Evolutionary conservation across 1,139 yeast genomes (phyloP).

Genomic region (Kurtzmaniella quercitrusa): DNA sequence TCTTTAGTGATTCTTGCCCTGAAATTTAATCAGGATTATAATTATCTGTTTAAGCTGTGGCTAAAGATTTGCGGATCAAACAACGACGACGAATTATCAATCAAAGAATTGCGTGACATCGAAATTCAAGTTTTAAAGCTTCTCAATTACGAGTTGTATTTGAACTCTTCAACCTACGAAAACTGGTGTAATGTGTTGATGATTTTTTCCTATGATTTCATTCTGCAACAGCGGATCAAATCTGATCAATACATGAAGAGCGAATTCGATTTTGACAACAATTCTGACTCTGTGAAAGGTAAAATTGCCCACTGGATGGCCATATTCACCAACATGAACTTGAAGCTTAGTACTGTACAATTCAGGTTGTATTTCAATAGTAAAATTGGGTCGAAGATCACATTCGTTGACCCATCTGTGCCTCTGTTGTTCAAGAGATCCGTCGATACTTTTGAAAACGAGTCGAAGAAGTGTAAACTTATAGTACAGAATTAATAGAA

Average conservation of each 20-base stretch:
- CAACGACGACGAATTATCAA: slow-evolving; percentile 16
- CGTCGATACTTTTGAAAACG: not conserved
- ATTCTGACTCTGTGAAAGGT: slow-evolving; percentile 14
- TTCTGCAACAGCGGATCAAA: slow-evolving; percentile 22
- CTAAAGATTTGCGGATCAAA: slow-evolving; percentile 62
- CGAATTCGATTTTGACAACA: slow-evolving; percentile 25
- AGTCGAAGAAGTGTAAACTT: not conserved
- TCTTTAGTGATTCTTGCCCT: slow-evolving; percentile 65
- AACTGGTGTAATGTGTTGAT: slow-evolving; percentile 50
- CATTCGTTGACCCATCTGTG: slow-evolving; percentile 11
- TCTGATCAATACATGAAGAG: slow-evolving; percentile 18
- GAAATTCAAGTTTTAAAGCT: slow-evolving; percentile 53
- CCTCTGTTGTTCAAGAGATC: slow-evolving; percentile 2
- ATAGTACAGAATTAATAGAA: not conserved
- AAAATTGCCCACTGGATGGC: not conserved
- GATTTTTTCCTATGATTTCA: slow-evolving; percentile 44
- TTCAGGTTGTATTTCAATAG: slow-evolving; percentile 15
- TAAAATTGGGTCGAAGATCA: slow-evolving; percentile 30
- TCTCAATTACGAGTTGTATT: slow-evolving; percentile 53
- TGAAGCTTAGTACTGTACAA: slow-evolving; percentile 9
- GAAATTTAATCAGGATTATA: slow-evolving; percentile 70
- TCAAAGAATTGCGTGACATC: slow-evolving; percentile 44
- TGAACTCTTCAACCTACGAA: slow-evolving; percentile 47
- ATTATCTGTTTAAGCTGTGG: slow-evolving; percentile 72
- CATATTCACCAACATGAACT: slow-evolving; percentile 8